Percentiles rank a stretch among this genome's conserved stretches.
These are phyloP conservation scores for Moringa oleifera DNA, from an alignment of 345 rosid genomes.

Conservation along the genomic window DNA sequence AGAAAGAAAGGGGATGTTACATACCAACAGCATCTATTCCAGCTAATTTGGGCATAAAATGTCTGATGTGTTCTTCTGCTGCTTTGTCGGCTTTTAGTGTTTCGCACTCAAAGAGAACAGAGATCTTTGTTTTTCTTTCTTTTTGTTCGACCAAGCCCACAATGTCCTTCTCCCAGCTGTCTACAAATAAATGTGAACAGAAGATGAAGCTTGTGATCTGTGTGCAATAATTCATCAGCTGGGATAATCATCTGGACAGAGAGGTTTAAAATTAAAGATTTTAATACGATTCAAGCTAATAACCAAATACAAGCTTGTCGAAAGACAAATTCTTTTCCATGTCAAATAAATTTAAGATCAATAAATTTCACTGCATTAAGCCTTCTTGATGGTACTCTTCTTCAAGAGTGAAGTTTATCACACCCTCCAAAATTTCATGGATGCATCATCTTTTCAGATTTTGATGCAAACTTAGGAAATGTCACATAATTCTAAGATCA, in stretches of 20 bases:
- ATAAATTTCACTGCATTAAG: too few species aligned
- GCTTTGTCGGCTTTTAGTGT: slow-evolving; percentile 86
- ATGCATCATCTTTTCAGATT: background rate
- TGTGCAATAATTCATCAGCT: background rate
- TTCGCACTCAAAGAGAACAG: slow-evolving; percentile 74
- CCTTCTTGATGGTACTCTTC: too few species aligned
- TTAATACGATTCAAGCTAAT: background rate
- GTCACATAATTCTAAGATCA: background rate
- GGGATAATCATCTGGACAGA: background rate
- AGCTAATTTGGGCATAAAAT: slow-evolving; percentile 81
- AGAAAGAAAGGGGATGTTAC: slow-evolving; percentile 11
- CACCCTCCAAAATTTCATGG: too few species aligned
- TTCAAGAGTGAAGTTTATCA: too few species aligned
- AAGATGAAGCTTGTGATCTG: background rate
- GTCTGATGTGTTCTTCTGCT: slow-evolving; percentile 81
- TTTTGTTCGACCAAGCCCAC: slow-evolving; percentile 61
- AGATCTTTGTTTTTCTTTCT: slow-evolving; percentile 57
- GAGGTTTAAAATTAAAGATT: background rate
- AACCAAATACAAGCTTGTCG: background rate
- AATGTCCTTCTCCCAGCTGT: slow-evolving; percentile 82
- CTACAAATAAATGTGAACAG: slow-evolving; percentile 6
- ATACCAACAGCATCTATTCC: slow-evolving; percentile 86
- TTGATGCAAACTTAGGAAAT: background rate
- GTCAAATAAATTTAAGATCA: too few species aligned
- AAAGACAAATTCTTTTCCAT: too few species aligned